Evolutionary conservation across 768 basidiomycete genomes (phyloP), one percentile per base, ranked within the genome.

Genomic region (Termitomyces eurrhizus): DNA sequence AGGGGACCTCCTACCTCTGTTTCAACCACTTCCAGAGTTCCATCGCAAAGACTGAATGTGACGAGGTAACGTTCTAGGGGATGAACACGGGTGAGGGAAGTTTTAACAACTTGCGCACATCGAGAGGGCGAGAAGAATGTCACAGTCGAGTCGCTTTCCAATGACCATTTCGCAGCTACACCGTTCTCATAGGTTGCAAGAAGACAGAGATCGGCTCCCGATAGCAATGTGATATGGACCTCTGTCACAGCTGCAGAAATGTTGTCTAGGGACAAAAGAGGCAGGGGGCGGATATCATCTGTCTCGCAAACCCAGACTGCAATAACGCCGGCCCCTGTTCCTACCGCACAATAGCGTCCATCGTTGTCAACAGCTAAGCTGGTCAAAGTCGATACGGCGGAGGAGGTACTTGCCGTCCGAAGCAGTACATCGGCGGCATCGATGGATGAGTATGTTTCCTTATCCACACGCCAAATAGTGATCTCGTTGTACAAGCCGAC

Each of bases 401-500:
- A 79, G 1, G 81, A 83, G 4, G 80, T 77, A 67, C 77, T 81
- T 21, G 81, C 75, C 65, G 71, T 73, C 49, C 80, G 75, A 49
- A 84, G 70, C n/a, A 88, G 72, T 21, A 83, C 69, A 39, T 82
- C 79, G 13, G 77, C 73, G 7, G 81, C 80, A 65, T 87, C 83
- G 62, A 91, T 77, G 8, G 73, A 64, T 13, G 79, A 62, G 59
- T 81, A 75, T 9, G 73, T 67, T 44, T 77, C 70, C 24, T 67
- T 69, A 45, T 79, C 79, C 56, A 75, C 74, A 41, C 80, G 78
- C 91, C 90, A 93, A 9, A 93, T 75, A 56, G 79, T 79, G 44
- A 95, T 75, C 69, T 93, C 89, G 67, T 92, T 92, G 66, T 89
- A 86, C 56, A 93, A 69, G 6, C 91, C 90, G 36, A 93, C 85